Evolutionary conservation across 257 asterid genomes (phyloP).

Genomic region (Solanum pinnatisectum): DNA sequence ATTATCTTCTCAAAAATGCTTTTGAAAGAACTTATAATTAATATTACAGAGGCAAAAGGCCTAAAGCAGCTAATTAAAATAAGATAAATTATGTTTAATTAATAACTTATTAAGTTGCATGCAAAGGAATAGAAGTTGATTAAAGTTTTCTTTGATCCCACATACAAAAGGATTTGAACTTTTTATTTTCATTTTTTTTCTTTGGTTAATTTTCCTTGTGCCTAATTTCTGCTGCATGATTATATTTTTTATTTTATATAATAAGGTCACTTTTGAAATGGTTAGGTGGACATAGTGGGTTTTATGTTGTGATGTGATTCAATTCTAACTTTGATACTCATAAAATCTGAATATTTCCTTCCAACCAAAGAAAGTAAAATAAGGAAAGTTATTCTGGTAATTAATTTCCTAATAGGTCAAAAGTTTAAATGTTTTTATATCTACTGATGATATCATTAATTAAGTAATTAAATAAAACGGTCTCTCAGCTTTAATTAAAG

Average conservation of each 20-base stretch:
- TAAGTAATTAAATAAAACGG: background rate
- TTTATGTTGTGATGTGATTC: background rate
- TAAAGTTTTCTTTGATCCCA: background rate
- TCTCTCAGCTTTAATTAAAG: background rate
- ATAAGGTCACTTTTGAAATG: background rate
- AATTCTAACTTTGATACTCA: background rate
- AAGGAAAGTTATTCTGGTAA: background rate
- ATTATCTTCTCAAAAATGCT: slow-evolving; percentile 34
- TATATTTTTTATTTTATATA: background rate
- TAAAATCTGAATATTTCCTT: background rate
- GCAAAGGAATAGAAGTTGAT: background rate
- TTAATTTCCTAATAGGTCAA: background rate
- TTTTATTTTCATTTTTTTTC: background rate
- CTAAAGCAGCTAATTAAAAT: background rate
- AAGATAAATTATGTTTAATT: slow-evolving; percentile 11
- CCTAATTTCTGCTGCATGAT: background rate
- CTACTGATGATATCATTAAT: background rate
- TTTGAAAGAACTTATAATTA: background rate
- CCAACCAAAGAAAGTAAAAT: background rate
- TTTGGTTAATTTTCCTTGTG: background rate
- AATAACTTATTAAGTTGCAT: background rate
- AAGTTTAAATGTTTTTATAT: background rate
- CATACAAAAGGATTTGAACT: background rate
- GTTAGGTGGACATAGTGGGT: background rate
- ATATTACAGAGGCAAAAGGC: background rate